Evolutionary conservation across 2,329 filamentous ascomycete genomes (phyloP).

Genomic region (Monilinia polystroma): DNA sequence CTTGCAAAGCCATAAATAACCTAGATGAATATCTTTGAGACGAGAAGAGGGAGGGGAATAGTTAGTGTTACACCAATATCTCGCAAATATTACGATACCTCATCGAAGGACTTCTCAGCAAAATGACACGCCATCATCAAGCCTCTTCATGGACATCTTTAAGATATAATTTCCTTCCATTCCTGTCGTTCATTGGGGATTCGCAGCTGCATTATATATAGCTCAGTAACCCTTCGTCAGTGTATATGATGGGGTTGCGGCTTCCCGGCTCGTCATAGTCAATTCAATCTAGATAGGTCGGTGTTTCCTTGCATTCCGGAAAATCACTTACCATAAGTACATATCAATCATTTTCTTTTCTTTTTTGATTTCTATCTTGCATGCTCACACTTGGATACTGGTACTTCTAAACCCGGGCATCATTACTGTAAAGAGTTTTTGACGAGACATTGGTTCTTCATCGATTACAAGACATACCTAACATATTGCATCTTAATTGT

Average conservation of each 20-base stretch:
- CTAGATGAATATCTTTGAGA: background rate
- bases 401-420: constrained; percentile 5
- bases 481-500: background rate
- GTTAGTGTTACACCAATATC: constrained; percentile 8
- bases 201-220: background rate
- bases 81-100: background rate
- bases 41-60: background rate
- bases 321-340: background rate
- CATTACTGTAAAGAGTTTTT: constrained; percentile 9
- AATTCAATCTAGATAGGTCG: background rate
- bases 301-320: background rate
- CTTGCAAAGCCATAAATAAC: background rate
- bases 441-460: constrained; percentile 11
- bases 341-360: background rate
- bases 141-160: too few species aligned
- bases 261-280: background rate
- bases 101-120: background rate
- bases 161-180: background rate
- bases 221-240: background rate
- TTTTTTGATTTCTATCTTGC: background rate
- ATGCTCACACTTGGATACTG: constrained; percentile 15
- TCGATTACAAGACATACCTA: background rate
- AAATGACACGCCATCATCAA: background rate
- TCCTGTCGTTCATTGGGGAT: too few species aligned
- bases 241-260: background rate